A percentile compares a stretch with the other conserved stretches of the same genome.
phyloP scores from a whole-genome alignment of 2,329 filamentous ascomycete species.

The Apiospora marii region DNA sequence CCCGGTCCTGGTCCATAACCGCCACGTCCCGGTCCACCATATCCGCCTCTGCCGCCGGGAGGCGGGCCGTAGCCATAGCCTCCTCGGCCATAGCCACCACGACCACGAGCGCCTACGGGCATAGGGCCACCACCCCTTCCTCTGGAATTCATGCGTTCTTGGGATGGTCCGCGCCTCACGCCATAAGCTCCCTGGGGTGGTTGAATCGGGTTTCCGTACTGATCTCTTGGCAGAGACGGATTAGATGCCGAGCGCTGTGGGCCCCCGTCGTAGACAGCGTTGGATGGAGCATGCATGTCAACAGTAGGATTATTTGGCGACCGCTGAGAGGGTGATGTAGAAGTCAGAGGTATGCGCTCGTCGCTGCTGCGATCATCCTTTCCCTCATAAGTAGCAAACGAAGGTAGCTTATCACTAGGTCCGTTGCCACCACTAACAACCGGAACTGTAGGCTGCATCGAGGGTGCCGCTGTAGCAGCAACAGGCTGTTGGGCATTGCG shows the following conservation, averaged over 20 bases:
- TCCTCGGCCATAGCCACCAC: constrained; percentile 58
- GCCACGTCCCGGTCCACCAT: constrained; percentile 55
- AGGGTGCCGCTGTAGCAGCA: constrained; percentile 43
- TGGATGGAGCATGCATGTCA: constrained; percentile 49
- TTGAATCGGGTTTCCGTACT: constrained; percentile 68
- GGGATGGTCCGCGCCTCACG: constrained; percentile 54
- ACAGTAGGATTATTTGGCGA: constrained; percentile 56
- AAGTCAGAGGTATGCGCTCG: constrained; percentile 75
- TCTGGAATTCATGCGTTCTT: constrained; percentile 58
- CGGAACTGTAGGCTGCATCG: constrained; percentile 65
- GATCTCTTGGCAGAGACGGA: constrained; percentile 55
- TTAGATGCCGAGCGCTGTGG: constrained; percentile 51
- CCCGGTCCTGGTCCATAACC: constrained; percentile 52
- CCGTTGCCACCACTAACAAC: constrained; percentile 63
- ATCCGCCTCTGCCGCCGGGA: constrained; percentile 54
- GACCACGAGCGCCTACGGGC: constrained; percentile 55
- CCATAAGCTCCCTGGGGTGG: constrained; percentile 53
- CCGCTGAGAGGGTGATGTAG: constrained; percentile 66
- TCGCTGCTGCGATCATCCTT: constrained; percentile 70
- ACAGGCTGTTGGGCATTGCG: constrained; percentile 66
- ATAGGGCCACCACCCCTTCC: constrained; percentile 59
- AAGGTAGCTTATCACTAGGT: constrained; percentile 54
- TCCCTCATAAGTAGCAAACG: constrained; percentile 73
- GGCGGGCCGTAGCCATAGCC: constrained; percentile 51
- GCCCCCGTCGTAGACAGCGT: constrained; percentile 40